phyloP scores from a whole-genome alignment of 441 rosid species.

The Theobroma grandiflorum region DNA sequence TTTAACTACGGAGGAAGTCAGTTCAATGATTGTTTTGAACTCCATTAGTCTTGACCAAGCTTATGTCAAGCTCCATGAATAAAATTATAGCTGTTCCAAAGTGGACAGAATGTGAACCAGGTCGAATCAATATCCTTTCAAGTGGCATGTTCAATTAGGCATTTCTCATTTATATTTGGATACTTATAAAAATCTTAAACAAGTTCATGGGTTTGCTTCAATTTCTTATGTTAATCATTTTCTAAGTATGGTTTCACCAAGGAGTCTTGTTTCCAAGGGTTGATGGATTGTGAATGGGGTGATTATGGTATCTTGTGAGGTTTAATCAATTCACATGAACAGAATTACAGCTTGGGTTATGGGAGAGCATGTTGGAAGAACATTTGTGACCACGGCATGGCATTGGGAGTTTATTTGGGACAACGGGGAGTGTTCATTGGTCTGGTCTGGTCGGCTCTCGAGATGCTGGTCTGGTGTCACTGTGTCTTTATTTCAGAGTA shows the following conservation, averaged over 20 bases:
- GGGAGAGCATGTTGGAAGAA: no score
- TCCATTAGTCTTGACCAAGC: constrained; percentile 3
- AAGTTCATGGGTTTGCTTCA: neutral
- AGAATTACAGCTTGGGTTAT: no score
- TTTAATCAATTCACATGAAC: no score
- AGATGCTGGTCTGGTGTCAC: no score
- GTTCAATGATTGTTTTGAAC: neutral
- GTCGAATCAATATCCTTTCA: neutral
- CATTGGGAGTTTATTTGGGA: no score
- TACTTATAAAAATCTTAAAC: neutral
- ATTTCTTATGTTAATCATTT: neutral
- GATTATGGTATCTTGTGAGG: no score
- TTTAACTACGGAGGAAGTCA: neutral
- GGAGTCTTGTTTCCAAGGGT: neutral
- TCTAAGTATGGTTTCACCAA: neutral
- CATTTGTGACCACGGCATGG: no score
- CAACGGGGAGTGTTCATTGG: no score
- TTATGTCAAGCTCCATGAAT: neutral
- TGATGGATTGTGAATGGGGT: neutral
- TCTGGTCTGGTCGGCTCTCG: no score
- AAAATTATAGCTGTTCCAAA: neutral
- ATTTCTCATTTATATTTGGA: neutral
- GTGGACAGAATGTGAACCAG: neutral
- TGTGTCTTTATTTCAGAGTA: no score
- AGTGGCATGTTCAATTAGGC: neutral